Evolutionary conservation across 176 grass and related monocot genomes (phyloP), one percentile per base, ranked within the genome.

Genomic region (Poa pratensis): DNA sequence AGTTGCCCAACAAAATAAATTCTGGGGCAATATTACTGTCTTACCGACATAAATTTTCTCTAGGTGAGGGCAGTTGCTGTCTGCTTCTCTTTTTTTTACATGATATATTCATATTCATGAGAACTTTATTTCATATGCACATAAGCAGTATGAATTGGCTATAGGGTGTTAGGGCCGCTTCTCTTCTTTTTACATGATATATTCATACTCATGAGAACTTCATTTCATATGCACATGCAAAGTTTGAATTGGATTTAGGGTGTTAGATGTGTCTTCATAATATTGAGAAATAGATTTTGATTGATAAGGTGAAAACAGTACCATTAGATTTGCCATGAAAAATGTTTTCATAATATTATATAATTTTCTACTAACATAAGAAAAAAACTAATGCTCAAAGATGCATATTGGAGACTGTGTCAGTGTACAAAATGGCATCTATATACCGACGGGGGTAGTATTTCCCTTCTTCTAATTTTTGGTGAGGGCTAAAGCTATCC

Each of bases 1-100:
- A 79, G 74, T 67, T 79, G 75, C 50, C 46, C 43, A 18, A n/a
- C 23, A 12, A 40, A 39, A 87, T 83, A 53, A 73, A 79, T 90
- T 74, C 49, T 0, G 35, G 63, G 68, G 67, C 80, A 69, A 59
- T 28, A 51, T 79, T 80, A 84, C 79, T 59, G 50, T 46, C 4
- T 73, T 80, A 87, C 79, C 75, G 40, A 65, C 4, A 78, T 13
- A 66, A 30, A 18, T 48, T 64, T 82, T 83, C 57, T 40, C n/a
- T 80, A 60, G 80, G 89, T 90, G 76, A 90, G 84, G 4, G 27
- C 5, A 6, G 48, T 55, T 59, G 61, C 16, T 46, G 19, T 9
- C 39, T 60, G 37, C 27, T 48, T 83, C 45, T 73, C 28, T 61
- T 59, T 35, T 35, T 69, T 54, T 8, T 35, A 58, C 48, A 43